Base-by-base conservation (phyloP, 2,329 filamentous ascomycete species). In the Scopulariopsis brevicaulis region DNA sequence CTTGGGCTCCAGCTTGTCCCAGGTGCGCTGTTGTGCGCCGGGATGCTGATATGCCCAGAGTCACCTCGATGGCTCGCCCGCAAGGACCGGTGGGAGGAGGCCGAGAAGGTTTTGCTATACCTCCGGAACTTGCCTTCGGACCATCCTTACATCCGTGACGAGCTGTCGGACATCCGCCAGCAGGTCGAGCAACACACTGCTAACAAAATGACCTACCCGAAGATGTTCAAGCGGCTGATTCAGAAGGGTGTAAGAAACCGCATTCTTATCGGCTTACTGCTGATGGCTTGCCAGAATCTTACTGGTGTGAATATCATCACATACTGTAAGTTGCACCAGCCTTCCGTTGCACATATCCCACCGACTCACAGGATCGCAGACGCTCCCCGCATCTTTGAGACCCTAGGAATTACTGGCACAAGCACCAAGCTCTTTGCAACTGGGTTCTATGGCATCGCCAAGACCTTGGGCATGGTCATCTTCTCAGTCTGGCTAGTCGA, bases 371-470 rank as follows among this genome's bases (percentile, higher is more conserved):
- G n/a, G 3, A 14, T 25, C n/a, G 22, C 35, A 43, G 51, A 84
- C 63, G 63, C 67, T 1, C 65, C 66, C 3, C 65, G 67, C 20
- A 68, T 74, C 34, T 69, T 75, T 55, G 67, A 69, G 61, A 71
- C 65, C 14, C 67, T 73, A 5, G 73, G 71, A 1, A 67, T 71
- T 20, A 53, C 64, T 0, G 69, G 70, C 0, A 72, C 68, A 11
- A 64, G 65, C 0, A 60, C 43, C 2, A 69, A 11, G 46, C 73
- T 78, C 60, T 67, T 79, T 28, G 87, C 86, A 0, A 90, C 87
- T 0, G 88, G 88, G 24, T 82, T 91, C 61, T 91, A 89, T 63
- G 88, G 87, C 55, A 83, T 90, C 1, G 84, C 90, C 65, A 90
- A 90, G 75, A 89, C 85, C 0, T 70, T 78, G 0, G 14, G 25